These are phyloP conservation scores for Elsinoe necatrix DNA, from an alignment of 2,329 filamentous ascomycete genomes.

Conservation along the genomic window DNA sequence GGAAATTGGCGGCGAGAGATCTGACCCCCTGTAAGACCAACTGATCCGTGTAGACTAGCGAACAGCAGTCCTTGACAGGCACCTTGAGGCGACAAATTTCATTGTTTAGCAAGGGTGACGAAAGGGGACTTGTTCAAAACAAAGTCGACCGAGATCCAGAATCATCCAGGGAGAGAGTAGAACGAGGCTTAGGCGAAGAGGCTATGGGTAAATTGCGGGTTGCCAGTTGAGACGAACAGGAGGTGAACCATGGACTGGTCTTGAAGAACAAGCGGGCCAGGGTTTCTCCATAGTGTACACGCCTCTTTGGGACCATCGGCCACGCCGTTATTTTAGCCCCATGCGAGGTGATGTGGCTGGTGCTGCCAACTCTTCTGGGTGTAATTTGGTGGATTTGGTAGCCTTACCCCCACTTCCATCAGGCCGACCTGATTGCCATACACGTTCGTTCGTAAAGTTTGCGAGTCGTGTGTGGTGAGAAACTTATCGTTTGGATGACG, in stretches of 20 bases:
- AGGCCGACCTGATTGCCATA: background rate
- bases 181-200: too few relatives aligned
- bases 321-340: background rate
- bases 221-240: background rate
- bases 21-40: background rate
- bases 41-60: background rate
- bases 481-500: background rate
- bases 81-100: background rate
- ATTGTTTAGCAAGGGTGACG: background rate
- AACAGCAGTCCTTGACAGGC: background rate
- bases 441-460: background rate
- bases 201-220: background rate
- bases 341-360: background rate
- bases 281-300: background rate
- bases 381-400: too few relatives aligned
- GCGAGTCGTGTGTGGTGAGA: background rate
- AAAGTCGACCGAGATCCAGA: too few relatives aligned
- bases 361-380: background rate
- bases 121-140: too few relatives aligned
- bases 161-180: too few relatives aligned
- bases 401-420: background rate
- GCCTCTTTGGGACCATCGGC: background rate
- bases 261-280: background rate
- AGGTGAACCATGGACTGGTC: background rate
- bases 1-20: background rate